Evolutionary conservation across 805 yeast species (phyloP).

Genomic region (Suhomyces emberorum): DNA sequence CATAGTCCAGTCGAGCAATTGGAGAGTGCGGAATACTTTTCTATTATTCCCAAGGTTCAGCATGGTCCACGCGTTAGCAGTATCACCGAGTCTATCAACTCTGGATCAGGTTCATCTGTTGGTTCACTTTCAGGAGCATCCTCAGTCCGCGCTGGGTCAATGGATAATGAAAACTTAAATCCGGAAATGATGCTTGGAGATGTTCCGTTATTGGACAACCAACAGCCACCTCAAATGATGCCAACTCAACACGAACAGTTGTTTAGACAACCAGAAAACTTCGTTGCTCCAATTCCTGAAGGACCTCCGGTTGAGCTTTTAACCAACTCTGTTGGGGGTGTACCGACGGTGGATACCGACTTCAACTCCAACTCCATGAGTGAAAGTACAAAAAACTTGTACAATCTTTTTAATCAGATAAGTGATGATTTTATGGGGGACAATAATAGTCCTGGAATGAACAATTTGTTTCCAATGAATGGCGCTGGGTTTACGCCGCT

Average conservation of each 20-base stretch:
- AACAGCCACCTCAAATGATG: not conserved
- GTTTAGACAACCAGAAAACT: not conserved
- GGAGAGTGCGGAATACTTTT: slow-evolving; percentile 1
- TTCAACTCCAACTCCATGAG: slow-evolving; percentile 12
- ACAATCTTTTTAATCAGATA: slow-evolving; percentile 27
- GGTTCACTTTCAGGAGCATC: not conserved
- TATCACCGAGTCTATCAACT: not conserved
- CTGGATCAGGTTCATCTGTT: not conserved
- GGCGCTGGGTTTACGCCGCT: slow-evolving; percentile 1
- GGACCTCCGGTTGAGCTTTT: not conserved
- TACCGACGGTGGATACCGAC: not conserved
- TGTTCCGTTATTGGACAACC: not conserved
- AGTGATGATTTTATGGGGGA: slow-evolving; percentile 17
- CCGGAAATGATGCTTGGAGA: not conserved
- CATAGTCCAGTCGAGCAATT: slow-evolving; percentile 1
- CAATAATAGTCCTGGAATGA: slow-evolving; percentile 8
- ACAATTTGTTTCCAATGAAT: slow-evolving; percentile 24
- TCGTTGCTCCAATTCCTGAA: not conserved
- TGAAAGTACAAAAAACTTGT: slow-evolving; percentile 29
- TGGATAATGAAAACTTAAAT: not conserved
- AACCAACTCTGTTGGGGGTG: not conserved
- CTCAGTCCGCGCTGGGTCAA: not conserved
- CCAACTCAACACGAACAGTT: not conserved
- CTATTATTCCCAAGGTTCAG: slow-evolving; percentile 2
- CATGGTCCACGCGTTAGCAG: slow-evolving; percentile 1